A percentile compares a stretch with the other conserved stretches of the same genome.
phyloP scores from a whole-genome alignment of 73 alveolate genomes.

The Paramecium primaurelia region DNA sequence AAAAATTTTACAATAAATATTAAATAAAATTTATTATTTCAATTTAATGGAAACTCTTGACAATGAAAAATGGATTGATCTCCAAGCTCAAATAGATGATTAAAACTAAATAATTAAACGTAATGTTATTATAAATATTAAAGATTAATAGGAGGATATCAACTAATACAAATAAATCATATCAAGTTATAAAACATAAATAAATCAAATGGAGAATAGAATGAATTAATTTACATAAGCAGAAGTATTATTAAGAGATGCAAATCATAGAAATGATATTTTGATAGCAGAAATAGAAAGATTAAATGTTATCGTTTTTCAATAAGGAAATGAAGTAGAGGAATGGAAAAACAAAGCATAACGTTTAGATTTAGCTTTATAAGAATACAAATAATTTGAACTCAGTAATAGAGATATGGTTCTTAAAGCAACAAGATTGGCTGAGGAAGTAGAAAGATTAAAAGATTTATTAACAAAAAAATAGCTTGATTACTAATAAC shows the following conservation, averaged over 20 bases:
- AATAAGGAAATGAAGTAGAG: slow-evolving; percentile 7
- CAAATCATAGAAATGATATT: slow-evolving; percentile 33
- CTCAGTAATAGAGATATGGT: slow-evolving; percentile 34
- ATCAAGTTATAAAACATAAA: not conserved
- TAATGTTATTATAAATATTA: not conserved
- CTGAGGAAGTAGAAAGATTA: slow-evolving; percentile 43
- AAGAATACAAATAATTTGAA: slow-evolving; percentile 23
- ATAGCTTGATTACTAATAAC: not conserved
- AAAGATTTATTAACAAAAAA: not conserved
- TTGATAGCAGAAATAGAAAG: slow-evolving; percentile 45
- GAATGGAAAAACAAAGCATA: not conserved
- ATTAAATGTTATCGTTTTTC: not conserved
- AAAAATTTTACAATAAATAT: not conserved
- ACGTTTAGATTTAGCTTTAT: not conserved
- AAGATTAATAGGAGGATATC: not conserved
- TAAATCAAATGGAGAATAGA: not conserved
- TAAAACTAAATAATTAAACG: not conserved
- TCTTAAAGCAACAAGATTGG: not conserved
- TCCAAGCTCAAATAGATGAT: not conserved
- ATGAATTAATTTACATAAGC: not conserved
- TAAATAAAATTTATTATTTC: not conserved
- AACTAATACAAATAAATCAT: not conserved
- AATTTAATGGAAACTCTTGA: not conserved
- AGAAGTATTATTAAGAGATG: not conserved
- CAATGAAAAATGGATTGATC: not conserved